A percentile compares a stretch with the other conserved stretches of the same genome.
phyloP scores from a whole-genome alignment of 495 filamentous ascomycete species.

The Poronia punctata region DNA sequence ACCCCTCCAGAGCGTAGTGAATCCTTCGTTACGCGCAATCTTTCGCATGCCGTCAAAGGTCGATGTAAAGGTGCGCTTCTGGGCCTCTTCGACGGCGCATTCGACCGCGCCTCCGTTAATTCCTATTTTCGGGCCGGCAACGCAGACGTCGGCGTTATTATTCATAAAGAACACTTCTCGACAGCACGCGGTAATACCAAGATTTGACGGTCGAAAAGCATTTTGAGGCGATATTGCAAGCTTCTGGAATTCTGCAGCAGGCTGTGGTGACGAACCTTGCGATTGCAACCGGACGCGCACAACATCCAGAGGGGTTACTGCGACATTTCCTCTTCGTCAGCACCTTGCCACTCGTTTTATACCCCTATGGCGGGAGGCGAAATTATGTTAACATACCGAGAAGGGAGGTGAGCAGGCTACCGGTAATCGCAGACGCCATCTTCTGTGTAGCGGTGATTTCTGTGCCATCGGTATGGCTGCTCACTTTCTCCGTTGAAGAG shows the following conservation, averaged over 20 bases:
- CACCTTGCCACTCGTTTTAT: neutral
- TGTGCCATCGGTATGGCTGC: conserved; percentile 26
- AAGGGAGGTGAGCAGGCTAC: conserved; percentile 82
- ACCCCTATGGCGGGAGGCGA: neutral
- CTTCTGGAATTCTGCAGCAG: conserved; percentile 30
- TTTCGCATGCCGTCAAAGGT: conserved; percentile 90
- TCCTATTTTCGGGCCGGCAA: conserved; percentile 44
- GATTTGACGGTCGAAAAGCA: conserved; percentile 62
- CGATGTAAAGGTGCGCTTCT: conserved; percentile 75
- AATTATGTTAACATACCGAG: conserved; percentile 76
- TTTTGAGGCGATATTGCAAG: conserved; percentile 39
- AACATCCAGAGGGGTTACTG: conserved; percentile 94
- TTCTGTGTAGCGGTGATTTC: conserved; percentile 76
- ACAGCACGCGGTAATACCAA: conserved; percentile 92
- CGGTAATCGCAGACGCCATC: conserved; percentile 89
- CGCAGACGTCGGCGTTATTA: conserved; percentile 75
- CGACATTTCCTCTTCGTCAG: conserved; percentile 15
- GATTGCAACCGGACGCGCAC: conserved; percentile 93
- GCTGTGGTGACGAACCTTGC: conserved; percentile 49
- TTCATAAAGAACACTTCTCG: conserved; percentile 95
- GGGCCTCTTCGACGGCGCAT: conserved; percentile 81
- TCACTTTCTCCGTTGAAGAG: conserved; percentile 27
- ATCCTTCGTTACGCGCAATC: conserved; percentile 91
- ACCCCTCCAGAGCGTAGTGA: conserved; percentile 84
- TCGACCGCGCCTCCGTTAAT: conserved; percentile 39